A percentile compares a stretch with the other conserved stretches of the same genome.
These are phyloP conservation scores for Tetradesmus lagerheimii DNA, from an alignment of 139 green algal species.

Conservation along the genomic window DNA sequence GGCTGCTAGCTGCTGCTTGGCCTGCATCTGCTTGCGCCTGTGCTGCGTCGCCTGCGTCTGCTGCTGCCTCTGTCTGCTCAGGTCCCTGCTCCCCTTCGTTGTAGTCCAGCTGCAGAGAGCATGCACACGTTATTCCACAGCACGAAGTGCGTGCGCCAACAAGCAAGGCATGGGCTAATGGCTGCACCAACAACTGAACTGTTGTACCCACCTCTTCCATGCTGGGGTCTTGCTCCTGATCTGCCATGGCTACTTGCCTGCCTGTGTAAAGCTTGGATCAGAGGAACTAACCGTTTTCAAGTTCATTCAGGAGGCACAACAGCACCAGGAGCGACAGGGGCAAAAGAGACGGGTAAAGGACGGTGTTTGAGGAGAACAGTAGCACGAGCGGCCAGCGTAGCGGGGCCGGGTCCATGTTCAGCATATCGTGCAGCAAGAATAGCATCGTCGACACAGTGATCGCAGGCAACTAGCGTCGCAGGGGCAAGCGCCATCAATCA, in stretches of 20 bases:
- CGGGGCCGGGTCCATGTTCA: not conserved
- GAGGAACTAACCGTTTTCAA: not conserved
- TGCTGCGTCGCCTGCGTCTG: not conserved
- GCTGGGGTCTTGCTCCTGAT: not conserved
- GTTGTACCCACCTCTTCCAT: constrained; percentile 27
- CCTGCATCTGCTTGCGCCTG: not conserved
- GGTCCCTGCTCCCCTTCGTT: constrained; percentile 18
- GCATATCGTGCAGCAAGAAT: not conserved
- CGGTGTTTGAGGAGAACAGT: not conserved
- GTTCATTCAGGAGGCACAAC: not conserved
- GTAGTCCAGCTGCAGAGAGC: constrained; percentile 22
- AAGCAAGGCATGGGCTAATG: not conserved
- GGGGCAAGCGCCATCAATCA: not conserved
- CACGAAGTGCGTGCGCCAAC: too few species aligned
- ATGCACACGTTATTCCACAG: not conserved
- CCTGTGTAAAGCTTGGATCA: not conserved
- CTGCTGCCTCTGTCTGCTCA: constrained; percentile 16
- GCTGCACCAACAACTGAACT: not conserved
- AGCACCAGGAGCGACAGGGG: not conserved
- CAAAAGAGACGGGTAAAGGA: not conserved
- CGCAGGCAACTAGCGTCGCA: not conserved
- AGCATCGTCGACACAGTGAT: not conserved
- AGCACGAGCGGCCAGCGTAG: not conserved
- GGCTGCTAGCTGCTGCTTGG: not conserved
- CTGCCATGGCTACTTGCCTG: constrained; percentile 19